Percentiles rank a stretch among this genome's conserved stretches.
Evolutionary conservation across 106 monocot species (phyloP).

Genomic region (Phalaenopsis aphrodite): DNA sequence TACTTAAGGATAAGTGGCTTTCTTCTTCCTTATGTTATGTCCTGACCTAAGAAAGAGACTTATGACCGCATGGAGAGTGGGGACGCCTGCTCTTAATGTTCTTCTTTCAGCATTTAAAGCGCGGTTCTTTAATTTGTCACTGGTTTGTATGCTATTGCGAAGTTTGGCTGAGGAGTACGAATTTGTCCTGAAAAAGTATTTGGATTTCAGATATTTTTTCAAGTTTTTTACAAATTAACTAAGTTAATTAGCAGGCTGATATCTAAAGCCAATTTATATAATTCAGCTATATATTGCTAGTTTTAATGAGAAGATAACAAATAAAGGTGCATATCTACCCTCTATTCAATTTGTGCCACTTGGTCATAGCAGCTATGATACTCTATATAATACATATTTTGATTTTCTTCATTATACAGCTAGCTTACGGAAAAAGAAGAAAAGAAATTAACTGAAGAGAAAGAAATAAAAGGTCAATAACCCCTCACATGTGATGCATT

Average conservation of each 20-base stretch:
- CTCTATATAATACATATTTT: neutral
- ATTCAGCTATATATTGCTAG: no score
- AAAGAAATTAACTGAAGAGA: no score
- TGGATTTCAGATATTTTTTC: no score
- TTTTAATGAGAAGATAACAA: neutral
- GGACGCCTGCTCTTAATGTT: neutral
- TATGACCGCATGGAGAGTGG: neutral
- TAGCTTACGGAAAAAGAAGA: neutral
- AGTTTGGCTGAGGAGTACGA: no score
- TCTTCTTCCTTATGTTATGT: neutral
- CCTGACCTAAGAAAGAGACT: neutral
- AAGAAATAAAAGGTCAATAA: neutral
- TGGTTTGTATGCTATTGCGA: neutral
- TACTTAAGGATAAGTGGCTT: neutral
- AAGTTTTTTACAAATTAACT: no score
- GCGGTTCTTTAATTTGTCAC: neutral
- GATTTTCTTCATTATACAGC: neutral
- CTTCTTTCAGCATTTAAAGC: constrained; percentile 2
- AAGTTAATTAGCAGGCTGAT: no score
- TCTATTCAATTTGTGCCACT: neutral
- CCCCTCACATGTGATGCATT: constrained; percentile 1
- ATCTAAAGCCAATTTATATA: no score
- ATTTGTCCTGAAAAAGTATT: no score
- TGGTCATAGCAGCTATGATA: neutral
- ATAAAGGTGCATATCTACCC: neutral